These are phyloP conservation scores for Cordyceps sp. DNA, from an alignment of 2,329 filamentous ascomycete genomes.

Conservation along the genomic window DNA sequence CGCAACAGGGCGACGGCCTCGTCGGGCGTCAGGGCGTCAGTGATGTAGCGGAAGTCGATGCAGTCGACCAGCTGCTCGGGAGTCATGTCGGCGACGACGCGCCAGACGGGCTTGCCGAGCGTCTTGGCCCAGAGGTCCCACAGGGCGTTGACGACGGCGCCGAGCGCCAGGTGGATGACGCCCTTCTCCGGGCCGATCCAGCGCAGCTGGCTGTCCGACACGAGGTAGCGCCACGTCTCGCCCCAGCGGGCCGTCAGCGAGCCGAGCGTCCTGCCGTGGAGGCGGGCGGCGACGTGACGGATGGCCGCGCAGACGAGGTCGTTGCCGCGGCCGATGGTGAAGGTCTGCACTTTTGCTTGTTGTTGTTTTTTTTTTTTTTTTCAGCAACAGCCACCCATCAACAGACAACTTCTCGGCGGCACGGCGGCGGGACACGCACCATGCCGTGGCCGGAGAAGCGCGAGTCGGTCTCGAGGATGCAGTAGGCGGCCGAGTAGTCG, in stretches of 20 bases:
- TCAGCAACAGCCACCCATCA: too few relatives aligned
- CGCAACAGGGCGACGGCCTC: slow-evolving; percentile 61
- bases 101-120: slow-evolving; percentile 77
- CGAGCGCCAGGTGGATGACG: slow-evolving; percentile 81
- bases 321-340: slow-evolving; percentile 80
- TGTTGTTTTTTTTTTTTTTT: too few relatives aligned
- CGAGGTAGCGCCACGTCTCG: slow-evolving; percentile 79
- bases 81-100: slow-evolving; percentile 76
- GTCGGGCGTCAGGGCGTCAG: slow-evolving; percentile 75
- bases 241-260: slow-evolving; percentile 71
- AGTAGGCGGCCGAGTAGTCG: slow-evolving; percentile 91
- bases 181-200: slow-evolving; percentile 94
- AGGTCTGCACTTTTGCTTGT: too few relatives aligned
- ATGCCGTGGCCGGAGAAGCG: slow-evolving; percentile 59
- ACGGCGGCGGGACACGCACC: slow-evolving; percentile 26
- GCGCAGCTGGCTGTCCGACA: slow-evolving; percentile 74
- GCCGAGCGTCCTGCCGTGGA: slow-evolving; percentile 59
- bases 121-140: slow-evolving; percentile 95
- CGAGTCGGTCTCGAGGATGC: slow-evolving; percentile 71
- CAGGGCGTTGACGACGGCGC: slow-evolving; percentile 76
- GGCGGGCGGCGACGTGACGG: slow-evolving; percentile 56
- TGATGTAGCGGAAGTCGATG: slow-evolving; percentile 92
- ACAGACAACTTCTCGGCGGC: background rate
- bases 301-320: slow-evolving; percentile 84
- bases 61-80: slow-evolving; percentile 75